Conservation (phyloP, 148 eudicot species). For the Drosera capensis region DNA sequence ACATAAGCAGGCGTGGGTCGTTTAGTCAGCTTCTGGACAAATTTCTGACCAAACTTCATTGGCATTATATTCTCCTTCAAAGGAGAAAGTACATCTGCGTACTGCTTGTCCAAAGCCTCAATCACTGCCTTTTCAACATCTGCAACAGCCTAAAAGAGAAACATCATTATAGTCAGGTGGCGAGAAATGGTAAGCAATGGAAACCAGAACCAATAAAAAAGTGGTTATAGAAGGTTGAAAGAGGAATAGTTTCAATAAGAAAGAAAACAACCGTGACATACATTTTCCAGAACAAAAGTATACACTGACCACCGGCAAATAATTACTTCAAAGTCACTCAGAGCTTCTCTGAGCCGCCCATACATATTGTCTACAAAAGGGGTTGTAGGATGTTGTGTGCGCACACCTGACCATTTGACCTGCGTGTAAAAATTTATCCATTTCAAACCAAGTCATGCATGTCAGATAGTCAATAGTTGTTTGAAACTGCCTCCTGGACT, state of each 20-base stretch:
- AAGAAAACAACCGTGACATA: conserved; percentile 12
- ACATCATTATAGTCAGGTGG: too few relatives aligned
- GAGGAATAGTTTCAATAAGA: too few relatives aligned
- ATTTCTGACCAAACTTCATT: conserved; percentile 63
- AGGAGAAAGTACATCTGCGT: conserved; percentile 62
- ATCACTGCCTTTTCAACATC: conserved; percentile 63
- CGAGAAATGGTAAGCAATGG: neutral
- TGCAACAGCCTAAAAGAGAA: conserved; percentile 44
- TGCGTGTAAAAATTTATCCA: conserved; percentile 15
- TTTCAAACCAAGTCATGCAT: neutral
- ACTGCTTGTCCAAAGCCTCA: conserved; percentile 75
- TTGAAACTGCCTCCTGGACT: too few relatives aligned
- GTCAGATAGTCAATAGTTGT: neutral
- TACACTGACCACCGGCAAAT: conserved; percentile 96
- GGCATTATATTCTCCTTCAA: conserved; percentile 56
- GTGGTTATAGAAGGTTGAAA: too few relatives aligned
- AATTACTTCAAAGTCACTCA: conserved; percentile 69
- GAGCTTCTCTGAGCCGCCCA: conserved; percentile 46
- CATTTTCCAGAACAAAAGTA: conserved; percentile 66
- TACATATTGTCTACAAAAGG: conserved; percentile 90
- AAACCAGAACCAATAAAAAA: too few relatives aligned
- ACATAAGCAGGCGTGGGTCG: conserved; percentile 33
- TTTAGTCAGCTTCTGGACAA: conserved; percentile 59
- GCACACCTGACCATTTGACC: conserved; percentile 88
- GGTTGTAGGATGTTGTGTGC: conserved; percentile 65